These are phyloP conservation scores for Pisolithus marmoratus DNA, from an alignment of 768 basidiomycete species.

Conservation along the genomic window DNA sequence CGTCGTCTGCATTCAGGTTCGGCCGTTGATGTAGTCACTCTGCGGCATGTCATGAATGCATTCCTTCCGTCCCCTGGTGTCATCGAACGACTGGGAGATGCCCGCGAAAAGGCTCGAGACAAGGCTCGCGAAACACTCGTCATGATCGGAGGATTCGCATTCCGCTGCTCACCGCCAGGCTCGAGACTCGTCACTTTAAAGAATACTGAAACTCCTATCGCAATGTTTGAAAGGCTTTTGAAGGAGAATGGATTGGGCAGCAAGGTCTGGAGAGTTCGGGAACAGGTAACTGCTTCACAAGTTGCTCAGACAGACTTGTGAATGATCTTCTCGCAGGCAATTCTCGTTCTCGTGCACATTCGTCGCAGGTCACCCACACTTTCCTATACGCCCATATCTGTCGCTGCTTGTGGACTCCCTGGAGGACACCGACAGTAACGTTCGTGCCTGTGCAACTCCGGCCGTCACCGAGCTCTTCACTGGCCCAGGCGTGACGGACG, in stretches of 20 bases:
- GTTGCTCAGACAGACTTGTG: not conserved
- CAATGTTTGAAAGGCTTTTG: constrained; percentile 65
- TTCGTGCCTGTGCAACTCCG: constrained; percentile 79
- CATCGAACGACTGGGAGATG: constrained; percentile 78
- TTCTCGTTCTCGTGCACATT: constrained; percentile 66
- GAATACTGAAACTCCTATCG: constrained; percentile 61
- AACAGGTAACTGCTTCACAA: constrained; percentile 54
- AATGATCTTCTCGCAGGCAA: constrained; percentile 35
- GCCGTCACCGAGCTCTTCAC: constrained; percentile 84
- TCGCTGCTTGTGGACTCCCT: constrained; percentile 74
- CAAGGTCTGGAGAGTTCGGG: constrained; percentile 82
- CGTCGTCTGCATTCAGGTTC: constrained; percentile 39
- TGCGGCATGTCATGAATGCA: constrained; percentile 63
- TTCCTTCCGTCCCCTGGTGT: constrained; percentile 74
- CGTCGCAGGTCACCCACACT: constrained; percentile 64
- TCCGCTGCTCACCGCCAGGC: constrained; percentile 46
- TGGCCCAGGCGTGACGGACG: constrained; percentile 74
- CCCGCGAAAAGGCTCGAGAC: constrained; percentile 60
- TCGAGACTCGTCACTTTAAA: constrained; percentile 49
- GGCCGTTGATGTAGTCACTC: constrained; percentile 45
- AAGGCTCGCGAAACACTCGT: constrained; percentile 77
- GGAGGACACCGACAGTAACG: constrained; percentile 86
- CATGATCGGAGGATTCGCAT: constrained; percentile 65
- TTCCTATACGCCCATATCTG: constrained; percentile 80
- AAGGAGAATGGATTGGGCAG: constrained; percentile 69